phyloP scores from a whole-genome alignment of 1,284 basidiomycete species.

The Caloboletus firmus region DNA sequence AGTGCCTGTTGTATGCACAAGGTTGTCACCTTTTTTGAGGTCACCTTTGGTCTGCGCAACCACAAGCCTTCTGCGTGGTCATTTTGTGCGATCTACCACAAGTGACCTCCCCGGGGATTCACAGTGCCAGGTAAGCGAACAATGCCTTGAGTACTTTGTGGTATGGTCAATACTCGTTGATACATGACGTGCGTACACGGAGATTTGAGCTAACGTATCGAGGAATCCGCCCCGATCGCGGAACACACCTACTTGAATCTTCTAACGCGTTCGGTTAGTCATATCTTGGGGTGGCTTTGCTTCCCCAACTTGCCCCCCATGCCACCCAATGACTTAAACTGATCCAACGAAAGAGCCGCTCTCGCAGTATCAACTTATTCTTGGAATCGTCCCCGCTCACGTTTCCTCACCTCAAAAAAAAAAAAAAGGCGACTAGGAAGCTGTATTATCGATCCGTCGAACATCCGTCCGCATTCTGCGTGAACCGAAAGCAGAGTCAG shows the following conservation, averaged over 20 bases:
- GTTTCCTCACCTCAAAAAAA: background rate
- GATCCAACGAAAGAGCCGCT: background rate
- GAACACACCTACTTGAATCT: background rate
- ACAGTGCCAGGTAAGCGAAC: background rate
- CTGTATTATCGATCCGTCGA: background rate
- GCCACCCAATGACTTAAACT: too few species aligned
- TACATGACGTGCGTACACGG: background rate
- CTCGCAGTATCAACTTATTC: background rate
- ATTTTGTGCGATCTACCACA: background rate
- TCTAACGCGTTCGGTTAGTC: too few species aligned
- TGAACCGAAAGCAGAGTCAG: background rate
- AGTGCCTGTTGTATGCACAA: background rate
- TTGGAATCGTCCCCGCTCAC: background rate
- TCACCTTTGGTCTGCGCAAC: background rate
- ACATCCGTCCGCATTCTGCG: background rate
- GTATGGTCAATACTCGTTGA: background rate
- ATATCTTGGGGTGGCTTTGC: background rate
- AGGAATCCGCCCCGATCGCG: background rate
- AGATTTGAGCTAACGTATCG: background rate
- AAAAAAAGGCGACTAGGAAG: too few species aligned
- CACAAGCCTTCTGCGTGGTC: background rate
- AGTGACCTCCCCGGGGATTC: background rate
- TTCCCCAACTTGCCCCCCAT: background rate
- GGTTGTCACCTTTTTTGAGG: background rate
- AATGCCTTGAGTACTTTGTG: background rate